phyloP scores from a whole-genome alignment of 2,329 filamentous ascomycete species.

The Botrytis fabae region DNA sequence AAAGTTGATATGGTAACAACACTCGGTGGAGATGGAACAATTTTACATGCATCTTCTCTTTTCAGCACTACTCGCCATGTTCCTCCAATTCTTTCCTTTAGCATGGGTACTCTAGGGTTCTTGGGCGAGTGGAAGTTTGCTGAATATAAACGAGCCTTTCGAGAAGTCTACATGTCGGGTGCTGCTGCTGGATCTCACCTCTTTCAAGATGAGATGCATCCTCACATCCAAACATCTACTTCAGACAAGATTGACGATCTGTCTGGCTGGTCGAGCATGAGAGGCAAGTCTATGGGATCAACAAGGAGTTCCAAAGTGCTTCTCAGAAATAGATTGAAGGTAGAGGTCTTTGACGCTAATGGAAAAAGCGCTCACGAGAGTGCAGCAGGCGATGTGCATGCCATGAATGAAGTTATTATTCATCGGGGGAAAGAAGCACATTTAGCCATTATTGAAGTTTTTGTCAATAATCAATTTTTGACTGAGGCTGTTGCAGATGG shows the following conservation, averaged over 20 bases:
- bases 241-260: slow-evolving; percentile 39
- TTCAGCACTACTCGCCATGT: slow-evolving; percentile 81
- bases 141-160: slow-evolving; percentile 88
- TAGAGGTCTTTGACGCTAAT: slow-evolving; percentile 75
- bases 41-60: slow-evolving; percentile 79
- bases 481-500: slow-evolving; percentile 95
- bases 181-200: slow-evolving; percentile 45
- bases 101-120: slow-evolving; percentile 95
- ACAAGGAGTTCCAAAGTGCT: slow-evolving; percentile 76
- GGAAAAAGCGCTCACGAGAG: slow-evolving; percentile 48
- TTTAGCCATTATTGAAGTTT: slow-evolving; percentile 88
- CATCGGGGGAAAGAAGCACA: slow-evolving; percentile 90
- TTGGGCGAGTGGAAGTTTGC: slow-evolving; percentile 94
- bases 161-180: slow-evolving; percentile 87
- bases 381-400: slow-evolving; percentile 50
- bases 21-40: slow-evolving; percentile 90
- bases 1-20: slow-evolving; percentile 90
- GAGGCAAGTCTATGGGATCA: slow-evolving; percentile 78
- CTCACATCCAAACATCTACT: slow-evolving; percentile 31
- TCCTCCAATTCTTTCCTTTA: slow-evolving; percentile 90
- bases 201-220: slow-evolving; percentile 39
- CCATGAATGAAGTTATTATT: slow-evolving; percentile 93
- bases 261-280: slow-evolving; percentile 69
- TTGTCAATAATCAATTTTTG: slow-evolving; percentile 82
- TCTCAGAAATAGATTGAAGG: slow-evolving; percentile 81